Base-by-base conservation (phyloP, 2,329 filamentous ascomycete species). In the Paracoccidioides lutzii region DNA sequence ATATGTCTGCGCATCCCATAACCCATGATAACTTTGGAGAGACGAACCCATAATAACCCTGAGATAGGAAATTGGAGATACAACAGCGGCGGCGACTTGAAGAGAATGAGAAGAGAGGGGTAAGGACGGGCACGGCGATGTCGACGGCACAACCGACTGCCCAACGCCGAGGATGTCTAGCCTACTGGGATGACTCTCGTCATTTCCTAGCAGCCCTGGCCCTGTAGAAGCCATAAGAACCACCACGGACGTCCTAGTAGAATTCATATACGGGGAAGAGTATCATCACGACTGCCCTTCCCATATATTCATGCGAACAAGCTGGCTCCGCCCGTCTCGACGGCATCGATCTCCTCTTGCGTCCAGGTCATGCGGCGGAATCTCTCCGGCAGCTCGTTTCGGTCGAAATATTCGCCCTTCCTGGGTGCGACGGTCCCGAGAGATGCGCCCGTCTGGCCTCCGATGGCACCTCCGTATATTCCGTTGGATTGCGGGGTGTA, bases 301-400 rank as follows among this genome's bases (percentile, higher is more conserved):
- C 49, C 49, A 51, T 51, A 40, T 41, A 51, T 64, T 69, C 71
- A 81, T 59, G 73, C 76, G 63, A 76, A 78, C 62, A 82, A 65
- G 66, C 81, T 85, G 38, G 91, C 93, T 56, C 93, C 93, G 55
- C 90, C 93, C 55, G 88, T 93, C 81, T 96, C 90, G 66, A 98
- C 81, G 28, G 90, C 90, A 72, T 97, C 93, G 58, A 98, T 98
- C 80, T 98, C 93, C 45, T 84, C 83, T 63, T 84, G 73, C 41
- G 81, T 84, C 74, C 90, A 87, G 10, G 82, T 80, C 51, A 81
- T 76, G 61, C 89, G 81, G 66, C 84, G 82, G 81, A 96, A 98
- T 65, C 91, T 82, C 60, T 77, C 70, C 15, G 93, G 91, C 30
- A 98, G 83, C 74, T 98, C 87, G 63, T 82, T 87, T 64, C 90